Evolutionary conservation across 2,329 filamentous ascomycete species (phyloP).

Genomic region (Coniochaeta hoffmannii): DNA sequence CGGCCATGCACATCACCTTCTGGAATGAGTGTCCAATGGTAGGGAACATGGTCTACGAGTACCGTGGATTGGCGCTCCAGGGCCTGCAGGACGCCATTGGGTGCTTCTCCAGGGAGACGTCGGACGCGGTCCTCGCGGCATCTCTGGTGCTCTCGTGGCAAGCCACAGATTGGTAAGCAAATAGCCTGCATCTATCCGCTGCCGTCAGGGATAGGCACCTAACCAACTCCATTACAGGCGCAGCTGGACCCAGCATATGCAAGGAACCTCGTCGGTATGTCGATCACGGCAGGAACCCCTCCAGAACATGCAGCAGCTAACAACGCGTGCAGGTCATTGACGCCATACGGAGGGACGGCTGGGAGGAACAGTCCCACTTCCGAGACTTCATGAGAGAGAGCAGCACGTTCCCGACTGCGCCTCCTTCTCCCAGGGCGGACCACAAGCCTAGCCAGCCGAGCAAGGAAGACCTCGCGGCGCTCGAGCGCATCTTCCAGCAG

Average conservation of each 20-base stretch:
- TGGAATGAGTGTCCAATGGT: slow-evolving; percentile 79
- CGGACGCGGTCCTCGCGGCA: slow-evolving; percentile 84
- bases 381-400: slow-evolving; percentile 75
- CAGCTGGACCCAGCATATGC: slow-evolving; percentile 88
- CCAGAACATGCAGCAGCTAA: slow-evolving; percentile 10
- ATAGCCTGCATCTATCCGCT: slow-evolving; percentile 24
- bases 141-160: slow-evolving; percentile 94
- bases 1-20: slow-evolving; percentile 90
- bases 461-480: slow-evolving; percentile 63
- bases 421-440: slow-evolving; percentile 53
- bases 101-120: slow-evolving; percentile 76
- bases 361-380: slow-evolving; percentile 86
- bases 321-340: slow-evolving; percentile 61
- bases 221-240: slow-evolving; percentile 52
- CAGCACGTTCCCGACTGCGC: slow-evolving; percentile 63
- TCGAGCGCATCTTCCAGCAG: slow-evolving; percentile 59
- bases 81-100: slow-evolving; percentile 84
- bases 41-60: slow-evolving; percentile 81
- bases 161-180: slow-evolving; percentile 81
- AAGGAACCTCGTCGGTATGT: slow-evolving; percentile 80
- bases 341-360: slow-evolving; percentile 69
- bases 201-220: slow-evolving; percentile 11
- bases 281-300: not conserved
- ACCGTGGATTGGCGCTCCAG: slow-evolving; percentile 77
- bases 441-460: slow-evolving; percentile 54